Evolutionary conservation across 1,284 basidiomycete genomes (phyloP).

Genomic region (Boletus sp.): DNA sequence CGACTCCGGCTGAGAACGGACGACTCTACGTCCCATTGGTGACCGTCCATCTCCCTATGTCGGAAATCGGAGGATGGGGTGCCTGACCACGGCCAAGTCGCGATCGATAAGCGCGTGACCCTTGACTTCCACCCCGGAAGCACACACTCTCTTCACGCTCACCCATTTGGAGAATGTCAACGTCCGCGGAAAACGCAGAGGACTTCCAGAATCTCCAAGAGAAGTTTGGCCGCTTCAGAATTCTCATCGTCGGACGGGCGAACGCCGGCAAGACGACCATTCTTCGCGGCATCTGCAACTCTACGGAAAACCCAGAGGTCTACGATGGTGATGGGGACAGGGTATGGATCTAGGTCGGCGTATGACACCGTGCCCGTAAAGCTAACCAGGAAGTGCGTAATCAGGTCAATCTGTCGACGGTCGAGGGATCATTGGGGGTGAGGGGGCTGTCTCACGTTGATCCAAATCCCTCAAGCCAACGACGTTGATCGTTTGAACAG

Average conservation of each 20-base stretch:
- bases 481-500: not conserved
- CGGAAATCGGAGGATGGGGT: too few species aligned
- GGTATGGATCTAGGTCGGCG: not conserved
- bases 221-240: not conserved
- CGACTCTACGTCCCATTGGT: too few species aligned
- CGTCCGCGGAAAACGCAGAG: not conserved
- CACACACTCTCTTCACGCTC: not conserved
- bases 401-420: not conserved
- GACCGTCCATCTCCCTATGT: too few species aligned
- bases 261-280: constrained; percentile 16
- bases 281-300: constrained; percentile 6
- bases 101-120: too few species aligned
- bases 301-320: constrained; percentile 9
- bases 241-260: constrained; percentile 1
- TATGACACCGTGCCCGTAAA: not conserved
- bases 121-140: too few species aligned
- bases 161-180: not conserved
- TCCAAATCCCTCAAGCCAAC: not conserved
- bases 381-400: not conserved
- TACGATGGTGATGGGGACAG: not conserved
- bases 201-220: not conserved
- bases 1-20: too few species aligned
- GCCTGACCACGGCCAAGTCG: too few species aligned
- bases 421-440: not conserved
- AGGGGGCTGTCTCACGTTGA: not conserved